Percentiles rank a stretch among this genome's conserved stretches.
phyloP scores from a whole-genome alignment of 2,329 filamentous ascomycete species.

The Colletotrichum horii region DNA sequence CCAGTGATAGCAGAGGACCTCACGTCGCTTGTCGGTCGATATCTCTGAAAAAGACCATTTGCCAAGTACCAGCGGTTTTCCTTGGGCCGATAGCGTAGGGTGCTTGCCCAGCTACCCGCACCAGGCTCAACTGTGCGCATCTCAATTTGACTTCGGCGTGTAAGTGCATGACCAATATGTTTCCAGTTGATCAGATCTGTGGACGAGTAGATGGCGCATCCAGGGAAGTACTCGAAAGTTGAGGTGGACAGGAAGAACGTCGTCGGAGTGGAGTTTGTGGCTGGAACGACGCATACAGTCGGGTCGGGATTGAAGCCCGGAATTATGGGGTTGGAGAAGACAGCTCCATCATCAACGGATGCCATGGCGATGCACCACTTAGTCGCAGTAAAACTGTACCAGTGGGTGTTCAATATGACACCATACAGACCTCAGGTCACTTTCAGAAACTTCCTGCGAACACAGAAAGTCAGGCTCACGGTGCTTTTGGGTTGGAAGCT shows the following conservation, averaged over 20 bases:
- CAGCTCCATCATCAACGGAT: neutral
- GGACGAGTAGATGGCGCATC: slow-evolving; percentile 65
- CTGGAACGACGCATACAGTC: slow-evolving; percentile 45
- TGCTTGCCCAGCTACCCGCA: slow-evolving; percentile 54
- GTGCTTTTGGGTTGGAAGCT: neutral
- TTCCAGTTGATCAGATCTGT: slow-evolving; percentile 57
- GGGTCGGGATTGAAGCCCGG: slow-evolving; percentile 68
- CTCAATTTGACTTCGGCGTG: slow-evolving; percentile 53
- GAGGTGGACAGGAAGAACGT: slow-evolving; percentile 65
- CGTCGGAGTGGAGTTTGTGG: slow-evolving; percentile 29
- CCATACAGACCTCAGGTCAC: neutral
- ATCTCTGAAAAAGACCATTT: slow-evolving; percentile 48
- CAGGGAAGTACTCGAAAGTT: slow-evolving; percentile 67
- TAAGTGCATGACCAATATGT: slow-evolving; percentile 58
- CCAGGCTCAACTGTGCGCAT: slow-evolving; percentile 57
- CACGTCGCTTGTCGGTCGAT: slow-evolving; percentile 38
- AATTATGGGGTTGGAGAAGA: slow-evolving; percentile 58
- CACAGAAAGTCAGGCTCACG: neutral
- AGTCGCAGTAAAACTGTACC: neutral
- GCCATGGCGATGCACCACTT: neutral
- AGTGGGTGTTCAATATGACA: neutral
- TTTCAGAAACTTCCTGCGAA: neutral
- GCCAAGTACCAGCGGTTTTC: slow-evolving; percentile 51
- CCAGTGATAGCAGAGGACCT: neutral
- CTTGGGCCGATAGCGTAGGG: slow-evolving; percentile 45